Evolutionary conservation across 169 alveolate genomes (phyloP).

Genomic region (Babesia divergens): DNA sequence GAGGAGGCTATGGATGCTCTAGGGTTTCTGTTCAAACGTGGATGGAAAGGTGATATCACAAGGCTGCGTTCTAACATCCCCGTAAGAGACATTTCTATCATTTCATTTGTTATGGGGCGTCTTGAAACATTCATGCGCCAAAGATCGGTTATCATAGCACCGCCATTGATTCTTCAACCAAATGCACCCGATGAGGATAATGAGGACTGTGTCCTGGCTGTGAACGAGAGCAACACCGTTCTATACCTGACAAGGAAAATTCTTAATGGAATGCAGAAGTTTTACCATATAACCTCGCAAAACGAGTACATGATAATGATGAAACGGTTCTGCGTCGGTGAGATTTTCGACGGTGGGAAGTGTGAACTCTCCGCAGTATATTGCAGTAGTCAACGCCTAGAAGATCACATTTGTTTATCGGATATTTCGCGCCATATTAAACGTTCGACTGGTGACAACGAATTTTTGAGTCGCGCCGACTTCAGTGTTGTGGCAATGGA

Average conservation of each 20-base stretch:
- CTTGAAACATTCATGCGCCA: constrained; percentile 54
- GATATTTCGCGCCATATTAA: not conserved
- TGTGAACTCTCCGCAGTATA: constrained; percentile 22
- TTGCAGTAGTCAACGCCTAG: constrained; percentile 13
- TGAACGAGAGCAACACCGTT: constrained; percentile 36
- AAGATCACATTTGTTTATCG: not conserved
- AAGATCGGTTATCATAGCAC: constrained; percentile 23
- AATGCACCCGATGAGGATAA: not conserved
- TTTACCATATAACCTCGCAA: not conserved
- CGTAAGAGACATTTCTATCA: constrained; percentile 2
- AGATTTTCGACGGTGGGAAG: constrained; percentile 8
- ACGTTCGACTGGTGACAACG: not conserved
- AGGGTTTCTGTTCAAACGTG: constrained; percentile 30
- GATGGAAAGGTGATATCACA: constrained; percentile 44
- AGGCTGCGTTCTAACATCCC: constrained; percentile 6
- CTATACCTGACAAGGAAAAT: constrained; percentile 18
- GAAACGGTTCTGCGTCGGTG: constrained; percentile 50
- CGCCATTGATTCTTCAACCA: constrained; percentile 31
- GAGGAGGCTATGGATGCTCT: constrained; percentile 61
- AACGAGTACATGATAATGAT: constrained; percentile 1
- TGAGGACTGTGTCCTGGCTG: constrained; percentile 10
- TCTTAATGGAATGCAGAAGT: not conserved
- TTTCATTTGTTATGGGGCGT: constrained; percentile 17
- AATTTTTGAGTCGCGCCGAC: not conserved
- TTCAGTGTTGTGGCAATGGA: constrained; percentile 4